phyloP scores from a whole-genome alignment of 1,284 basidiomycete species.

The Uromyces viciae-fabae region DNA sequence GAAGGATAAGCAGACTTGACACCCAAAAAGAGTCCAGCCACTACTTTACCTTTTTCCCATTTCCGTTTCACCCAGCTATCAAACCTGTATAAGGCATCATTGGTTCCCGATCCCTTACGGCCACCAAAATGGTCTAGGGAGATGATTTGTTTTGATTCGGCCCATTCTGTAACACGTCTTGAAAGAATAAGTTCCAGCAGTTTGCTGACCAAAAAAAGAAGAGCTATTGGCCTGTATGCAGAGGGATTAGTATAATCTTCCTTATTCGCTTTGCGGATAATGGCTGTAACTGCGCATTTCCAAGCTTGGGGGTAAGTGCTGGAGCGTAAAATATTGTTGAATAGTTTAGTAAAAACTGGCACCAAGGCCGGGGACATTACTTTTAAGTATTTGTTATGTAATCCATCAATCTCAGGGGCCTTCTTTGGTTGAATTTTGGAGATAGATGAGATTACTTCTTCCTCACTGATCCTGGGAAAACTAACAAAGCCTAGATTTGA shows the following conservation, averaged over 20 bases:
- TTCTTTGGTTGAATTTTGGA: not conserved
- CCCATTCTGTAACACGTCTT: not conserved
- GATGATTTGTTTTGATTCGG: not conserved
- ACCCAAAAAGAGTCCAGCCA: too few relatives aligned
- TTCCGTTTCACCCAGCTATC: too few relatives aligned
- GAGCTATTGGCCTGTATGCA: conserved; percentile 10
- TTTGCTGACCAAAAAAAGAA: not conserved
- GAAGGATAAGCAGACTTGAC: too few relatives aligned
- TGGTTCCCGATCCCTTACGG: too few relatives aligned
- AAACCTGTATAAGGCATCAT: too few relatives aligned
- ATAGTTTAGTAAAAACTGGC: not conserved
- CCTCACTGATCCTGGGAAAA: not conserved
- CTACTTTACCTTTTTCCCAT: too few relatives aligned
- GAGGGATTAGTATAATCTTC: conserved; percentile 12
- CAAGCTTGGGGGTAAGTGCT: not conserved
- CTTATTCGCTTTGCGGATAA: conserved; percentile 11
- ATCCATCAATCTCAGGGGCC: conserved; percentile 9
- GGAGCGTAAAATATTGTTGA: not conserved
- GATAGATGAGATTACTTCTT: not conserved
- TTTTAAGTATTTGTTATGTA: not conserved
- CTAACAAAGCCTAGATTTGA: not conserved
- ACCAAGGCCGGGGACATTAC: not conserved
- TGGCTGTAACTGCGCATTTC: conserved; percentile 19
- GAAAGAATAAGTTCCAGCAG: not conserved
- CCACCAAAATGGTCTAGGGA: too few relatives aligned